These are phyloP conservation scores for Tulasnella sp. DNA, from an alignment of 768 basidiomycete genomes.

Conservation along the genomic window DNA sequence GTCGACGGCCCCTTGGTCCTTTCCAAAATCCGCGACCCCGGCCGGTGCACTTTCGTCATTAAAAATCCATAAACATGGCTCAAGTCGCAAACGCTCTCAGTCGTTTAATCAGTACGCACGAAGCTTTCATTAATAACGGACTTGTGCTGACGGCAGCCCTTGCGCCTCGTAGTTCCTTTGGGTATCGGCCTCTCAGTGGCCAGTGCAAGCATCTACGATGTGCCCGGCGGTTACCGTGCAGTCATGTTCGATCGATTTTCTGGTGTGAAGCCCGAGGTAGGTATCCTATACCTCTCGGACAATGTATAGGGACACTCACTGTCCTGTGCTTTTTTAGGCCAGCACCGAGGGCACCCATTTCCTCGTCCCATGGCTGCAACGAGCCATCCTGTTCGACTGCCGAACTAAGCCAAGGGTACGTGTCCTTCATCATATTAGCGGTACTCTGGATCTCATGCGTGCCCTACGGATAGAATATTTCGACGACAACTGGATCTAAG, in stretches of 20 bases:
- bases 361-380: slow-evolving; percentile 91
- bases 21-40: slow-evolving; percentile 70
- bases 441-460: neutral
- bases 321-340: slow-evolving; percentile 50
- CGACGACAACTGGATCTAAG: slow-evolving; percentile 97
- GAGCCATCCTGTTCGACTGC: slow-evolving; percentile 95
- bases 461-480: slow-evolving; percentile 67
- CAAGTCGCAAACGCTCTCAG: slow-evolving; percentile 2
- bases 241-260: slow-evolving; percentile 98
- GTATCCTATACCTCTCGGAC: slow-evolving; percentile 28
- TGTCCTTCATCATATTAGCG: slow-evolving; percentile 7
- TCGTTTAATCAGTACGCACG: slow-evolving; percentile 2
- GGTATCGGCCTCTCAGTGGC: slow-evolving; percentile 45
- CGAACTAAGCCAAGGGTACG: slow-evolving; percentile 91
- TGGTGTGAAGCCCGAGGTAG: slow-evolving; percentile 77
- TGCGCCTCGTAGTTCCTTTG: slow-evolving; percentile 56
- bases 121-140: neutral
- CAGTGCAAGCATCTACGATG: slow-evolving; percentile 56
- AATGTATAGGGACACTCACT: neutral
- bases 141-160: neutral
- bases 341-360: slow-evolving; percentile 93
- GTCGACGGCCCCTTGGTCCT: slow-evolving; percentile 60
- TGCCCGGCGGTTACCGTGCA: slow-evolving; percentile 79
- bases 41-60: slow-evolving; percentile 57
- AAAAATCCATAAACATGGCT: slow-evolving; percentile 13